A percentile compares a stretch with the other conserved stretches of the same genome.
Conservation (phyloP, 306 rosid genomes). For the Cyamopsis tetragonoloba region DNA sequence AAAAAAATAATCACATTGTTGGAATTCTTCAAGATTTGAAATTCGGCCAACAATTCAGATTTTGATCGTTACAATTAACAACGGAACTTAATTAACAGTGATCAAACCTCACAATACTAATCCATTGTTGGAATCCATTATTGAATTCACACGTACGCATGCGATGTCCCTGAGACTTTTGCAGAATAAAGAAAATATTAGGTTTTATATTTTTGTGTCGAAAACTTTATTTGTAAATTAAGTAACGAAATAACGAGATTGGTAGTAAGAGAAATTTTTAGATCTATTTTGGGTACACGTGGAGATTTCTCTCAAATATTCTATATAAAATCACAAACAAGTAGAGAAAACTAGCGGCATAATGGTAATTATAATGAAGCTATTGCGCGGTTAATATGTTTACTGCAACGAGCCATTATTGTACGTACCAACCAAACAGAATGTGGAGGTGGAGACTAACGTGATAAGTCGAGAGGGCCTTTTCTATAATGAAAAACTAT, state of each 20-base stretch:
- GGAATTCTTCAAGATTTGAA: neutral
- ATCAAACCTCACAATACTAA: neutral
- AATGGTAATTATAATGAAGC: neutral
- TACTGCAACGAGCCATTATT: slow-evolving; percentile 15
- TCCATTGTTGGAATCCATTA: neutral
- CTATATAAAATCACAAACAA: neutral
- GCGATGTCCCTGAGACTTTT: neutral
- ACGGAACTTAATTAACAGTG: neutral
- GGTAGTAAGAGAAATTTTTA: neutral
- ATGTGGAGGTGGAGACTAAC: slow-evolving; percentile 15
- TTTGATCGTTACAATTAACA: neutral
- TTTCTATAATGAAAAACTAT: too few species aligned
- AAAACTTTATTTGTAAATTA: neutral
- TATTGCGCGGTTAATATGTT: slow-evolving; percentile 1
- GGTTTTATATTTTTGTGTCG: neutral
- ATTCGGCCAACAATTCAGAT: neutral
- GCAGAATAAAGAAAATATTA: neutral
- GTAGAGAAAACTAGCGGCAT: neutral
- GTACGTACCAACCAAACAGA: slow-evolving; percentile 24
- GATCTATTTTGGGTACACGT: too few species aligned
- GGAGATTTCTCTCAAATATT: neutral
- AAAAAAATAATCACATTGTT: neutral
- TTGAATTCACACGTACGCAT: neutral
- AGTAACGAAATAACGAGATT: neutral
- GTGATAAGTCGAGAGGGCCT: slow-evolving; percentile 25